Conservation (phyloP, 257 asterid species). For the Nyctanthes arbortristis region DNA sequence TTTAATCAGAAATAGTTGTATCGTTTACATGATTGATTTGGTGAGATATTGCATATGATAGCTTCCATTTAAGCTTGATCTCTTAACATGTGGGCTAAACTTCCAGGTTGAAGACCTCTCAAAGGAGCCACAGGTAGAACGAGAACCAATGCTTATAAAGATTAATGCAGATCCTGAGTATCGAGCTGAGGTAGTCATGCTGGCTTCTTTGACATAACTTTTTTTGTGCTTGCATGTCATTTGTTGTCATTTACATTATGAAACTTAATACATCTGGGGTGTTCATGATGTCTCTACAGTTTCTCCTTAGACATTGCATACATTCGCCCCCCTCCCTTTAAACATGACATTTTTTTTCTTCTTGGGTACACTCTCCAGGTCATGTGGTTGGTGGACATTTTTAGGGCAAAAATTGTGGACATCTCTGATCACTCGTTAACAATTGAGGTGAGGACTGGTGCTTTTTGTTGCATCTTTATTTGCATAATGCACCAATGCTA, state of each 20-base stretch:
- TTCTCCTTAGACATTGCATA: conserved; percentile 11
- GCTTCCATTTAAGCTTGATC: conserved; percentile 13
- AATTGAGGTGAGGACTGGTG: conserved; percentile 70
- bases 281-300: background rate
- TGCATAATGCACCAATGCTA: conserved; percentile 6
- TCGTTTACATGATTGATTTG: conserved; percentile 1
- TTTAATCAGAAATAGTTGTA: conserved; percentile 9
- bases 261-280: background rate
- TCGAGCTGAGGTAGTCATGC: conserved; percentile 68
- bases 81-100: conserved; percentile 22
- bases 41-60: conserved; percentile 4
- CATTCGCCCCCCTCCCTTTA: background rate
- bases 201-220: conserved; percentile 8
- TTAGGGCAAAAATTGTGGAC: conserved; percentile 94
- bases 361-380: conserved; percentile 51
- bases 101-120: conserved; percentile 88
- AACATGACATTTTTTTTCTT: conserved; percentile 2
- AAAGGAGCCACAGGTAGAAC: conserved; percentile 93
- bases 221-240: background rate
- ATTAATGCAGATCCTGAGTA: conserved; percentile 74
- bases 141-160: conserved; percentile 94
- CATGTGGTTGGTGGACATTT: conserved; percentile 93
- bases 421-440: conserved; percentile 85
- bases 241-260: conserved; percentile 5
- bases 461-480: conserved; percentile 4